Evolutionary conservation across 441 rosid genomes (phyloP).

Genomic region (Gossypium trilobum): DNA sequence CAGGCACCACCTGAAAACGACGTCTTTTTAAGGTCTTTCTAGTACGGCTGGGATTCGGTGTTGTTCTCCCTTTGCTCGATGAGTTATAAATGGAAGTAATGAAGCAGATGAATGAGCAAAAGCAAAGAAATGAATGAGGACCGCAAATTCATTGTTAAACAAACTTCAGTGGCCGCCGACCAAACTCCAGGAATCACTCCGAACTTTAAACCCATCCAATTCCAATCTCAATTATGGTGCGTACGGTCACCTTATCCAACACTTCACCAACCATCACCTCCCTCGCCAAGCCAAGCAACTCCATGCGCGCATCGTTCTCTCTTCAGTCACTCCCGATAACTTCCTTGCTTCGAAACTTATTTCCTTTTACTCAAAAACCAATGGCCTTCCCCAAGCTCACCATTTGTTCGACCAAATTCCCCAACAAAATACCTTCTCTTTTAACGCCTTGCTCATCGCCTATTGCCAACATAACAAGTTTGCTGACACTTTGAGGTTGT

Average conservation of each 20-base stretch:
- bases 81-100: not conserved
- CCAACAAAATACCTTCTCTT: slow-evolving; percentile 48
- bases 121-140: slow-evolving; percentile 23
- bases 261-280: slow-evolving; percentile 40
- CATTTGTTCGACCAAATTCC: slow-evolving; percentile 63
- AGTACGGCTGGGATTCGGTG: not conserved
- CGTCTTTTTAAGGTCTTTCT: too few species aligned
- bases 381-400: slow-evolving; percentile 36
- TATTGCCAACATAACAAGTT: slow-evolving; percentile 45
- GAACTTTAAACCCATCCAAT: not conserved
- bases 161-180: slow-evolving; percentile 6
- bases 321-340: slow-evolving; percentile 46
- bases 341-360: slow-evolving; percentile 70
- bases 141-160: not conserved
- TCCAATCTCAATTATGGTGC: slow-evolving; percentile 11
- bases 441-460: slow-evolving; percentile 65
- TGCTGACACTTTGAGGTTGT: slow-evolving; percentile 36
- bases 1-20: too few species aligned
- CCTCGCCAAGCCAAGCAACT: slow-evolving; percentile 67
- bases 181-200: not conserved
- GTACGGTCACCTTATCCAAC: slow-evolving; percentile 53
- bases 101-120: not conserved
- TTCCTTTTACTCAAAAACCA: slow-evolving; percentile 36
- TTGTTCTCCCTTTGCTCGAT: not conserved
- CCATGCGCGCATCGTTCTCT: slow-evolving; percentile 52